phyloP scores from a whole-genome alignment of 1,284 basidiomycete species.

The Fomes fomentarius region DNA sequence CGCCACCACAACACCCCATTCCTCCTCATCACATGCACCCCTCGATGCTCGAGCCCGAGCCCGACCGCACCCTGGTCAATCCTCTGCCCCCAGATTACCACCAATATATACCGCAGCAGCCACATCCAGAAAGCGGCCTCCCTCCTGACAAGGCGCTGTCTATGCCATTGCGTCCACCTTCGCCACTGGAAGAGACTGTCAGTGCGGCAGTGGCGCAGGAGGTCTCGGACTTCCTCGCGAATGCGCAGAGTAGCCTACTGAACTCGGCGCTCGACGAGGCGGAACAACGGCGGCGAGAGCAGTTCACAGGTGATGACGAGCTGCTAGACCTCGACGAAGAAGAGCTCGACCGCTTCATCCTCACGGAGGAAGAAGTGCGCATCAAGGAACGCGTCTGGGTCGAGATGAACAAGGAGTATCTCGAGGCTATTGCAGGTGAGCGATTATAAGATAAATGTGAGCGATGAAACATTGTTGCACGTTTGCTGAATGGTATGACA shows the following conservation, averaged over 20 bases:
- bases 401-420: constrained; percentile 92
- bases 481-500: constrained; percentile 46
- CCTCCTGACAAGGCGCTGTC: constrained; percentile 24
- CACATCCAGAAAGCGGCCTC: constrained; percentile 13
- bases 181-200: constrained; percentile 48
- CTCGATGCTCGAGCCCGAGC: constrained; percentile 47
- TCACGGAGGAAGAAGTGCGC: constrained; percentile 85
- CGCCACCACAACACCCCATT: neutral
- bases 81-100: constrained; percentile 19
- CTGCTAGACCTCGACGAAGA: constrained; percentile 88
- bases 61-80: constrained; percentile 14
- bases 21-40: constrained; percentile 57
- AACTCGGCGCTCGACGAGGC: constrained; percentile 64
- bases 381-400: constrained; percentile 97
- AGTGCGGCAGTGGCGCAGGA: constrained; percentile 65
- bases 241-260: constrained; percentile 57
- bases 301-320: constrained; percentile 60
- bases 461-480: constrained; percentile 15
- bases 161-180: constrained; percentile 16
- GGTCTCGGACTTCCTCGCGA: constrained; percentile 64
- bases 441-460: constrained; percentile 9
- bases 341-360: constrained; percentile 86
- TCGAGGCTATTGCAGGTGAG: constrained; percentile 87
- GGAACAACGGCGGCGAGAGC: constrained; percentile 57
- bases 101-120: constrained; percentile 14